These are phyloP conservation scores for Aspergillus novoparasiticus DNA, from an alignment of 2,329 filamentous ascomycete genomes.

Conservation along the genomic window DNA sequence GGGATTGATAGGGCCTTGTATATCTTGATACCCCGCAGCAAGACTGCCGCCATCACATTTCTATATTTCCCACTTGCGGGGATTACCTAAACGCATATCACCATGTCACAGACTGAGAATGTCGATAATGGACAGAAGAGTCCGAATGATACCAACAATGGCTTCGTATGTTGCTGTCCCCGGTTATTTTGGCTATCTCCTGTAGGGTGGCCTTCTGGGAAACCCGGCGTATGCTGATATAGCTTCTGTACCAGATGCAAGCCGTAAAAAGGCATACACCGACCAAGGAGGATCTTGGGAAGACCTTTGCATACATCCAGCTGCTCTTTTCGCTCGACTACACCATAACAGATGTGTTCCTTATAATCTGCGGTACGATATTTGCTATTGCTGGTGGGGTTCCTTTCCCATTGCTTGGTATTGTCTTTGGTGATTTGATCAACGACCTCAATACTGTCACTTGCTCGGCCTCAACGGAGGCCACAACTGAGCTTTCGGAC, in stretches of 20 bases:
- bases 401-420: slow-evolving; percentile 42
- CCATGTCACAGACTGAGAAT: slow-evolving; percentile 9
- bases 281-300: slow-evolving; percentile 21
- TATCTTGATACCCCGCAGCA: not conserved
- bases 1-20: not conserved
- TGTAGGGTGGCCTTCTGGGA: not conserved
- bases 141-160: slow-evolving; percentile 6
- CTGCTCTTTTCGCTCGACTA: slow-evolving; percentile 33
- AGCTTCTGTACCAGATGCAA: slow-evolving; percentile 7
- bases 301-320: slow-evolving; percentile 26
- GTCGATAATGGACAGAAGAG: slow-evolving; percentile 1
- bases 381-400: slow-evolving; percentile 40
- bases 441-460: slow-evolving; percentile 39
- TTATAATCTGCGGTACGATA: slow-evolving; percentile 32
- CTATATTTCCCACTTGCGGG: not conserved
- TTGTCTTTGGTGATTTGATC: slow-evolving; percentile 45
- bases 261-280: slow-evolving; percentile 21
- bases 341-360: slow-evolving; percentile 28
- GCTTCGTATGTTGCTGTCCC: slow-evolving; percentile 5
- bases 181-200: not conserved
- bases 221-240: not conserved
- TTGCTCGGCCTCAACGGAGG: slow-evolving; percentile 22
- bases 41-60: not conserved
- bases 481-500: slow-evolving; percentile 14
- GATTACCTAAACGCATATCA: not conserved